Evolutionary conservation across 345 rosid genomes (phyloP).

Genomic region (Rhodamnia rubescens): DNA sequence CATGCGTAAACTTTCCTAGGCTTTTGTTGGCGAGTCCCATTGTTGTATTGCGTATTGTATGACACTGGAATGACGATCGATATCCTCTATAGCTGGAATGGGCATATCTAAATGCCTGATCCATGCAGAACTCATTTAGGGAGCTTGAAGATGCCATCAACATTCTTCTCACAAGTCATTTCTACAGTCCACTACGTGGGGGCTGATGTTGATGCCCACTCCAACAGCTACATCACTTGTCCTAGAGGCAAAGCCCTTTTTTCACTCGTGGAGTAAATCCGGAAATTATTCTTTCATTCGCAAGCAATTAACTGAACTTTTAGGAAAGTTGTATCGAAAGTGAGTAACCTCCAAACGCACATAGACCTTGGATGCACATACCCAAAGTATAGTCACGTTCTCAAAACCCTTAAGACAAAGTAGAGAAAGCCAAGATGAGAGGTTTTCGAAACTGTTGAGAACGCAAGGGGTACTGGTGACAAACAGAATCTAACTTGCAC

Average conservation of each 20-base stretch:
- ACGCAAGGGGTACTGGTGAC: background rate
- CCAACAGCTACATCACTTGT: background rate
- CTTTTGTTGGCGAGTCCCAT: background rate
- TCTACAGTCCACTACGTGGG: no score
- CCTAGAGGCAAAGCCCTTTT: background rate
- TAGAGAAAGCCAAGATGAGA: background rate
- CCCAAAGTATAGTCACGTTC: background rate
- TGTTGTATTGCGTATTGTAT: background rate
- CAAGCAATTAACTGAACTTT: background rate
- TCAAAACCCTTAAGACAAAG: background rate
- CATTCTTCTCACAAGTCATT: background rate
- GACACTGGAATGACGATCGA: background rate
- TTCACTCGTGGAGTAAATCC: background rate
- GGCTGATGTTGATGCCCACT: background rate
- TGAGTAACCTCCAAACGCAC: background rate
- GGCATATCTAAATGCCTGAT: background rate
- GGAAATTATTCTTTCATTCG: no score
- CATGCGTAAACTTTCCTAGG: background rate
- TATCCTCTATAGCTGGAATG: background rate
- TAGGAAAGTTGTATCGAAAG: background rate
- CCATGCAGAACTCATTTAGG: fast-evolving
- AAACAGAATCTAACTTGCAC: constrained; percentile 13
- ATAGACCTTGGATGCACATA: background rate
- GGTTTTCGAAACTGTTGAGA: background rate
- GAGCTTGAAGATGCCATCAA: background rate